Evolutionary conservation across 345 rosid genomes (phyloP).

Genomic region (Heritiera littoralis): DNA sequence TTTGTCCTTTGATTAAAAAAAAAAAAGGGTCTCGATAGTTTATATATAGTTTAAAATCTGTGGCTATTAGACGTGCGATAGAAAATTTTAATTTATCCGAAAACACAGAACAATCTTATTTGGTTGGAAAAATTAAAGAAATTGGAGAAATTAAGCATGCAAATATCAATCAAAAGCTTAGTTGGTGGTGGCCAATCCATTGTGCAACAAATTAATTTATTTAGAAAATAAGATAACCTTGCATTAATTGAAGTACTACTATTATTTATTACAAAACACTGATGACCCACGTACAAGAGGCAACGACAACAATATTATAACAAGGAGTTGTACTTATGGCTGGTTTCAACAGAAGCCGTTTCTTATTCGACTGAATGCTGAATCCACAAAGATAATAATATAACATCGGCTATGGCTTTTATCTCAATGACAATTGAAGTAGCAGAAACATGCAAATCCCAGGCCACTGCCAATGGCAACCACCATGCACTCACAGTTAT

Average conservation of each 20-base stretch:
- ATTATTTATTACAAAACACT: too few species aligned
- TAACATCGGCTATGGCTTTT: neutral
- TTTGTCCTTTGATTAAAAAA: too few species aligned
- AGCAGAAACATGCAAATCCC: neutral
- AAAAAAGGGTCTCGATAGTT: too few species aligned
- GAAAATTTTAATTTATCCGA: too few species aligned
- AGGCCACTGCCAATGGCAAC: neutral
- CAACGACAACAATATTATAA: neutral
- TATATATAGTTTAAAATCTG: too few species aligned
- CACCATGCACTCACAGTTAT: neutral
- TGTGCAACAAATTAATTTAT: too few species aligned
- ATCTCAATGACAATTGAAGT: neutral
- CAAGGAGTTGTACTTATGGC: too few species aligned
- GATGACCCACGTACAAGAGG: neutral
- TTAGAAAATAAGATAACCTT: too few species aligned
- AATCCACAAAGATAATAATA: neutral
- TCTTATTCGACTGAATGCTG: neutral
- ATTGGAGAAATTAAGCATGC: neutral
- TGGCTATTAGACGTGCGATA: too few species aligned
- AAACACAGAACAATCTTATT: neutral
- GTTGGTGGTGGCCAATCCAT: too few species aligned
- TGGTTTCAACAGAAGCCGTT: neutral
- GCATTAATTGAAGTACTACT: too few species aligned
- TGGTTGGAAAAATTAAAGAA: too few species aligned
- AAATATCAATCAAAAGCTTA: neutral